Percentiles rank a stretch among this genome's conserved stretches.
phyloP scores from a whole-genome alignment of 2,329 filamentous ascomycete species.

The Pseudocercospora eumusae region DNA sequence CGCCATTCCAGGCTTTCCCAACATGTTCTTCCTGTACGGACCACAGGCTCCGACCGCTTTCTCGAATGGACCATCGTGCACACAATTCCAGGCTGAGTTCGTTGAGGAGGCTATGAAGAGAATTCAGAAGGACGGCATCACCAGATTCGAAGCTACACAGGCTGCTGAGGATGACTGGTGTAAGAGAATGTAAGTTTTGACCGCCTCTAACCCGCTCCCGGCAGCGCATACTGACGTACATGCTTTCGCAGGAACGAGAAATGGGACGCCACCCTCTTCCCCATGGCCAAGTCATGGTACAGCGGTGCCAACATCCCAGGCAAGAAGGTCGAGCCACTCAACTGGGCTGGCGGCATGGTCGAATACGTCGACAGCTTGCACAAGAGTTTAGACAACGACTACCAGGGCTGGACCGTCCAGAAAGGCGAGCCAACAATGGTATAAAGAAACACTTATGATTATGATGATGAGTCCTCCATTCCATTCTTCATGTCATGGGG shows the following conservation, averaged over 20 bases:
- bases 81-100: conserved; percentile 46
- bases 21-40: conserved; percentile 50
- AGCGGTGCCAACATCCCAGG: conserved; percentile 48
- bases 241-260: conserved; percentile 29
- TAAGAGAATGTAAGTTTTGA: conserved; percentile 28
- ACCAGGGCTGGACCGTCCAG: conserved; percentile 34
- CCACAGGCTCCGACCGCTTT: conserved; percentile 52
- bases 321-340: conserved; percentile 49
- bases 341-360: conserved; percentile 47
- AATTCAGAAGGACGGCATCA: conserved; percentile 43
- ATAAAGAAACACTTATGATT: not conserved
- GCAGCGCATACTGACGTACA: conserved; percentile 32
- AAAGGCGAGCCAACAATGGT: conserved; percentile 20
- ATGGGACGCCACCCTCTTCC: conserved; percentile 38
- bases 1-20: conserved; percentile 38
- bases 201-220: not conserved
- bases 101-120: conserved; percentile 48
- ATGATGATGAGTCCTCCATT: not conserved
- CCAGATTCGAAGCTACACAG: conserved; percentile 41
- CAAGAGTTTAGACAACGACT: conserved; percentile 35
- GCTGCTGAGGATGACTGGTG: conserved; percentile 48
- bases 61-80: conserved; percentile 49
- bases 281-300: conserved; percentile 40
- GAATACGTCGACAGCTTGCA: conserved; percentile 33
- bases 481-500: not conserved